Percentiles rank a stretch among this genome's conserved stretches.
These are phyloP conservation scores for Mycocentrospora acerina DNA, from an alignment of 2,329 filamentous ascomycete genomes.

Conservation along the genomic window DNA sequence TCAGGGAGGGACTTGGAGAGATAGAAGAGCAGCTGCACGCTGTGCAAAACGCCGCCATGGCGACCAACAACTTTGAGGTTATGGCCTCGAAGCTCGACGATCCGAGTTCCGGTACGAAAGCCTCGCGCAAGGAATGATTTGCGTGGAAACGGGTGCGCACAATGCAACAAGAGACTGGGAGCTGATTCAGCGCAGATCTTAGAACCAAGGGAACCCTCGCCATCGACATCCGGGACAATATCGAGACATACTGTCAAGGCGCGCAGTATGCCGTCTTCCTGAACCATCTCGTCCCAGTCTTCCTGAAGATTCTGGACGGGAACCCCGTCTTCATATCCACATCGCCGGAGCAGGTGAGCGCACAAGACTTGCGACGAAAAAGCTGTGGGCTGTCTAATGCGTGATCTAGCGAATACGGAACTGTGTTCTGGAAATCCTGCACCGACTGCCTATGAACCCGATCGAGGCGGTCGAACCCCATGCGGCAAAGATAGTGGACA, in stretches of 20 bases:
- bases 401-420: conserved; percentile 76
- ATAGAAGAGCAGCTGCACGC: conserved; percentile 24
- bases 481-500: conserved; percentile 83
- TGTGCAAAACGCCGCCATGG: conserved; percentile 34
- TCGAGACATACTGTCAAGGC: conserved; percentile 83
- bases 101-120: conserved; percentile 37
- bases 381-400: conserved; percentile 14
- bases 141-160: conserved; percentile 4
- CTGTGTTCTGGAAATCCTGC: conserved; percentile 90
- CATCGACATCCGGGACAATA: conserved; percentile 82
- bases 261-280: conserved; percentile 79
- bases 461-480: conserved; percentile 83
- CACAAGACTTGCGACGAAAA: conserved; percentile 7
- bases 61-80: conserved; percentile 47
- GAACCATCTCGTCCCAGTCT: conserved; percentile 83
- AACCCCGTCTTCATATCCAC: conserved; percentile 89
- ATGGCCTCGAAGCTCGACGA: conserved; percentile 52
- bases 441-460: conserved; percentile 76
- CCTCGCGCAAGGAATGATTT: not conserved
- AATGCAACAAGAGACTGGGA: not conserved
- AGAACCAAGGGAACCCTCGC: conserved; percentile 81
- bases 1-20: conserved; percentile 9
- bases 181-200: conserved; percentile 61
- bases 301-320: conserved; percentile 80
- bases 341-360: conserved; percentile 78